Percentiles rank a stretch among this genome's conserved stretches.
phyloP scores from a whole-genome alignment of 192 early-diverging fungal species.

The Umbelopsis ramanniana region DNA sequence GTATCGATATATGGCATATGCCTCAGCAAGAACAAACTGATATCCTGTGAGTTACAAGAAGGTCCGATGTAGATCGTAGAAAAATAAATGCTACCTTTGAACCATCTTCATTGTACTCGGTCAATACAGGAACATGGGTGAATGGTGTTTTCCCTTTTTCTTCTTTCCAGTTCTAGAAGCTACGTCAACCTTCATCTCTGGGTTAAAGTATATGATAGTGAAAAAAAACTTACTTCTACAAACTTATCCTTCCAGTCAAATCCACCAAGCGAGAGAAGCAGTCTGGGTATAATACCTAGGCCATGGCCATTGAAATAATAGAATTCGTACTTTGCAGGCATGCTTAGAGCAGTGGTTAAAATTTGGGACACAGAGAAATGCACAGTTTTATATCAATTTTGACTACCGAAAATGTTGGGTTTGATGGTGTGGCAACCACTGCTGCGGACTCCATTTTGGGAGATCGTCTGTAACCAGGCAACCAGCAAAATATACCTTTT shows the following conservation, averaged over 20 bases:
- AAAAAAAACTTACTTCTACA: neutral
- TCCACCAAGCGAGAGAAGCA: conserved; percentile 16
- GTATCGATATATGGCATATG: conserved; percentile 13
- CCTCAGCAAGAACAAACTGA: conserved; percentile 15
- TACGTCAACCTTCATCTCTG: neutral
- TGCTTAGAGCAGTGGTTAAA: neutral
- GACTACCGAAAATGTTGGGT: too few relatives aligned
- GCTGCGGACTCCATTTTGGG: too few relatives aligned
- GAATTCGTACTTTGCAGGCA: conserved; percentile 2
- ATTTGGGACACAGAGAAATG: too few relatives aligned
- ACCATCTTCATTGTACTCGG: conserved; percentile 14
- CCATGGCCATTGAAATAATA: conserved; percentile 1
- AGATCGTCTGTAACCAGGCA: too few relatives aligned
- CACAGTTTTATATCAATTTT: too few relatives aligned
- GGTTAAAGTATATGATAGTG: neutral
- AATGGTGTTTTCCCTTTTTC: conserved; percentile 1
- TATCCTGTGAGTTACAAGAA: neutral
- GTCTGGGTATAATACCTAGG: conserved; percentile 1
- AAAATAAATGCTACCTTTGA: neutral
- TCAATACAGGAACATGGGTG: conserved; percentile 20
- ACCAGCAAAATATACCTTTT: too few relatives aligned
- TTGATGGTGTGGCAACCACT: too few relatives aligned
- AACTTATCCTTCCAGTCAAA: conserved; percentile 10
- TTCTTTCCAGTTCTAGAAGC: conserved; percentile 12
- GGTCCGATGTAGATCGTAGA: too few relatives aligned